A percentile compares a stretch with the other conserved stretches of the same genome.
Evolutionary conservation across 2,329 filamentous ascomycete species (phyloP).

Genomic region (Claviceps spartinae): DNA sequence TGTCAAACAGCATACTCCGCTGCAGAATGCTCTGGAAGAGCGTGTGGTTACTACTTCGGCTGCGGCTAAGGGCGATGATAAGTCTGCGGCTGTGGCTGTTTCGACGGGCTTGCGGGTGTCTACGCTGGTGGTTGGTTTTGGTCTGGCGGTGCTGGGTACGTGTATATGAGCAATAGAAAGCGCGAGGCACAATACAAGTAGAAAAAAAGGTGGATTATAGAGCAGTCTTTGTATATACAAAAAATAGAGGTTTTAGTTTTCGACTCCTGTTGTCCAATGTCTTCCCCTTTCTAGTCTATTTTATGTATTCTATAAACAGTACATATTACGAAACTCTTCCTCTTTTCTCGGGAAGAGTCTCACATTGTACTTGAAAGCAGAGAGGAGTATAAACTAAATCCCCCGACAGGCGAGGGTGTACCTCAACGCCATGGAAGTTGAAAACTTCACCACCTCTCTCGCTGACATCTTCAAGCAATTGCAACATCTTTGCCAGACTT

Average conservation of each 20-base stretch:
- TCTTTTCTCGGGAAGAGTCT: no score
- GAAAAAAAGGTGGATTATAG: background rate
- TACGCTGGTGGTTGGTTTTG: background rate
- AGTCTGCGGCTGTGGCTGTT: background rate
- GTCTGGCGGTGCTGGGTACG: background rate
- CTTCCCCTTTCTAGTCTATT: no score
- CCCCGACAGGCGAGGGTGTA: no score
- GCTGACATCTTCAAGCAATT: constrained; percentile 9
- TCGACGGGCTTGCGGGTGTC: background rate
- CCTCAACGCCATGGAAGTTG: no score
- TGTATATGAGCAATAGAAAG: background rate
- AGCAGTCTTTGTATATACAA: background rate
- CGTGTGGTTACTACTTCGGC: constrained; percentile 13
- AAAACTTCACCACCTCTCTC: background rate
- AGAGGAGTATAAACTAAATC: no score
- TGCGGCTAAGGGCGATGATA: background rate
- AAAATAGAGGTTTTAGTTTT: no score
- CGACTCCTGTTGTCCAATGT: no score
- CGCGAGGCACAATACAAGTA: background rate
- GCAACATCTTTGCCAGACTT: constrained; percentile 31
- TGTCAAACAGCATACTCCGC: constrained; percentile 32
- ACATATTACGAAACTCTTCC: no score
- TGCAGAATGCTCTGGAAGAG: constrained; percentile 35
- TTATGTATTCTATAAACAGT: no score
- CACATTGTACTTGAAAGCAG: no score